Evolutionary conservation across 306 rosid species (phyloP), one percentile per base, ranked within the genome.

Genomic region (Rosa rugosa): DNA sequence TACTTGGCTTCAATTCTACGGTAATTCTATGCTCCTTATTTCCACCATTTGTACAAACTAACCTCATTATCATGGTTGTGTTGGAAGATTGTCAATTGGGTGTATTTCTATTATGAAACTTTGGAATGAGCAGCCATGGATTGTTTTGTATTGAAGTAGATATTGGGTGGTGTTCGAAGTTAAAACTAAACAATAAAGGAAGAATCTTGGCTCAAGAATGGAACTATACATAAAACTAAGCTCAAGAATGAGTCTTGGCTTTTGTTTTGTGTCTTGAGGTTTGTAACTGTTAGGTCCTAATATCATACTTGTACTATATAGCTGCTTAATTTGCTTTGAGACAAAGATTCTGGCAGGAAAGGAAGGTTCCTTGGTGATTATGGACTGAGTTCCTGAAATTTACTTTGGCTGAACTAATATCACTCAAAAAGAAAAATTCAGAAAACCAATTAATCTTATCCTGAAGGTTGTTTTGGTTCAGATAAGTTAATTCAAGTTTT

Each of bases 1-100:
- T 84, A 75, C 41, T 79, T 17, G 84, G 82, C 84, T 89, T 88
- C 93, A 77, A 59, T 74, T 89, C 94, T 42, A 60, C 76, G 87
- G 98, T 91, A 91, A 77, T 11, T 5, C 36, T 41, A 11, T 44
- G 71, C 56, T 11, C 60, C 80, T 14, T 67, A 0, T 49, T 23
- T 74, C 75, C 36, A 38, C 41, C 50, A 0, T 65, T 67, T 14
- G 10, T 73, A 3, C 34, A 20, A 18, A 31, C n/a, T n/a, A n/a
- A n/a, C 69, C 23, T 65, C 45, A 45, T 3, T 57, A 6, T 31
- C 42, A 11, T 78, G n/a, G 27, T 10, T 51, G 34, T 4, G 16
- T 22, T 56, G 38, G 16, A 74, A 34, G 23, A 16, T 17, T 46
- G 25, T 68, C 46, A 47, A 69, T 22, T 57, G 70, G 70, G 6